Percentiles rank a stretch among this genome's conserved stretches.
phyloP scores from a whole-genome alignment of 2,329 filamentous ascomycete species.

The Xylaria sp. region DNA sequence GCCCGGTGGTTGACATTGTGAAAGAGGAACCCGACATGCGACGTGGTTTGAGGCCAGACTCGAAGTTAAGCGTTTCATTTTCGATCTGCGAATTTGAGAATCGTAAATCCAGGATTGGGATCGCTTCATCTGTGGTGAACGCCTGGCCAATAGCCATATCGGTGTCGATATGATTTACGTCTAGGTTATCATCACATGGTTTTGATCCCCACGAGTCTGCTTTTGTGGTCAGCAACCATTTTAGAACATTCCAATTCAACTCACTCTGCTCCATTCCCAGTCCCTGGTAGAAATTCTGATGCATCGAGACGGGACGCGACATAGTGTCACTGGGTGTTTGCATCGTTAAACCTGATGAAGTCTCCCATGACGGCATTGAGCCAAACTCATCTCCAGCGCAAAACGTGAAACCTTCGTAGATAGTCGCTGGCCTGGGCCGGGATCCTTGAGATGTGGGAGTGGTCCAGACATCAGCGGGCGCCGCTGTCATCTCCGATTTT shows the following conservation, averaged over 20 bases:
- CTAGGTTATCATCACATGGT: constrained; percentile 66
- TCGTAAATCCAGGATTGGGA: constrained; percentile 70
- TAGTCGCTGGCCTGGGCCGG: constrained; percentile 67
- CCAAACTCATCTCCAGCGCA: constrained; percentile 65
- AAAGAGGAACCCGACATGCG: constrained; percentile 79
- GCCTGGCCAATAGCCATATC: constrained; percentile 72
- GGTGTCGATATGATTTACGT: constrained; percentile 65
- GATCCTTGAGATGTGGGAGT: constrained; percentile 63
- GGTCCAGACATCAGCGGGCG: constrained; percentile 64
- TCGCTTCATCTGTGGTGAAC: constrained; percentile 70
- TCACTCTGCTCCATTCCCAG: constrained; percentile 63
- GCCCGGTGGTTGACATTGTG: constrained; percentile 73
- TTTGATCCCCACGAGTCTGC: constrained; percentile 65
- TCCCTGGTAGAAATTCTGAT: constrained; percentile 67
- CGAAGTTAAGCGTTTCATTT: constrained; percentile 62
- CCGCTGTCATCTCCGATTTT: constrained; percentile 60
- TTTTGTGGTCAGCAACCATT: constrained; percentile 42
- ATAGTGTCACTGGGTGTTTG: constrained; percentile 64
- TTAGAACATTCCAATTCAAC: constrained; percentile 43
- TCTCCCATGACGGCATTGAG: constrained; percentile 67
- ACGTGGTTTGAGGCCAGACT: constrained; percentile 65
- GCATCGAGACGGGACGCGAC: constrained; percentile 66
- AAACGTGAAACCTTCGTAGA: constrained; percentile 71
- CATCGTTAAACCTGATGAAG: constrained; percentile 61
- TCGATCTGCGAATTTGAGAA: constrained; percentile 62